Conservation (phyloP, 768 basidiomycete species). For the Tricholoma sp. region DNA sequence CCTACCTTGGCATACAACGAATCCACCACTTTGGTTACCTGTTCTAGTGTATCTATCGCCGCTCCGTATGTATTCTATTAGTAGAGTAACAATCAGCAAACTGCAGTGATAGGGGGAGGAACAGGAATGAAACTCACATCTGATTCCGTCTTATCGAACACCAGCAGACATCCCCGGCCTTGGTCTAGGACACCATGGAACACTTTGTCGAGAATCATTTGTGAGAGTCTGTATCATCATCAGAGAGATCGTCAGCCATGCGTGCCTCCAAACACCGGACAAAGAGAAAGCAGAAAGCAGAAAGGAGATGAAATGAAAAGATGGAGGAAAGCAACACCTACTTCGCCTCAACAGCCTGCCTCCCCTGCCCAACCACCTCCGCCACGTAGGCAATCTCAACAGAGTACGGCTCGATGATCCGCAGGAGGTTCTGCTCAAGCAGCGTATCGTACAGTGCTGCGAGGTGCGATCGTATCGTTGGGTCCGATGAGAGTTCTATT, state of each 20-base stretch:
- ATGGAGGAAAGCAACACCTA: constrained; percentile 30
- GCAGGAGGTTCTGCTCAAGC: constrained; percentile 89
- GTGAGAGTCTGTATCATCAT: constrained; percentile 67
- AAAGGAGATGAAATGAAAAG: neutral
- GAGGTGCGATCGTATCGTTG: constrained; percentile 92
- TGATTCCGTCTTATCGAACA: constrained; percentile 81
- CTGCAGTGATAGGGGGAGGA: constrained; percentile 5
- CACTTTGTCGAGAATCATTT: constrained; percentile 97
- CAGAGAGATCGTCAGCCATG: neutral
- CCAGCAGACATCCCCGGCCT: constrained; percentile 83
- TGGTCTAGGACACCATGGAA: constrained; percentile 96
- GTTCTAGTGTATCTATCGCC: constrained; percentile 84
- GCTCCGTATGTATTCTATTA: constrained; percentile 79
- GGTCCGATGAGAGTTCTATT: constrained; percentile 90
- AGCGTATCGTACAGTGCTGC: constrained; percentile 93
- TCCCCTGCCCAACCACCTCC: constrained; percentile 78
- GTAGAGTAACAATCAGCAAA: neutral
- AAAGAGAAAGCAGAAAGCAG: too few species aligned
- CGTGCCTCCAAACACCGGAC: too few species aligned
- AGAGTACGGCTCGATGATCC: constrained; percentile 95
- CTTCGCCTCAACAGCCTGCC: constrained; percentile 90
- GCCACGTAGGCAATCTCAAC: constrained; percentile 89
- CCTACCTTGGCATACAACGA: constrained; percentile 79
- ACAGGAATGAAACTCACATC: constrained; percentile 71
- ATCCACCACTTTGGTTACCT: constrained; percentile 92